Base-by-base conservation (phyloP, 2,329 filamentous ascomycete species). In the Lasiodiplodia citricola region DNA sequence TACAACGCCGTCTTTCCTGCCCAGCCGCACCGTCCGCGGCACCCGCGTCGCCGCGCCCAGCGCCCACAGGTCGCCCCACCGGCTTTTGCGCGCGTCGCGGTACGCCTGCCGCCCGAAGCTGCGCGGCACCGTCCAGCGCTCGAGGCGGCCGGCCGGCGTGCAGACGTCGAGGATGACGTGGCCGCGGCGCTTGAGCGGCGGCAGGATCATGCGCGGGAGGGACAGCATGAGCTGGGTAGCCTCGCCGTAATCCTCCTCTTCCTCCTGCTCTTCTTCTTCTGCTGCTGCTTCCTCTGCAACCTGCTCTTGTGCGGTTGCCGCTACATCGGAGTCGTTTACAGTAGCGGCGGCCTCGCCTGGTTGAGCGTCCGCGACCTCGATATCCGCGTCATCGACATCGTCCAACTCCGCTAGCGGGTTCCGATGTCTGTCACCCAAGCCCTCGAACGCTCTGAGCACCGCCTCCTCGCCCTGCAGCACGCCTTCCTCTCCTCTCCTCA, bases 51-150 rank as follows among this genome's bases (percentile, higher is more conserved):
- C 98, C 25, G 94, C 95, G 0, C 96, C 96, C 0, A 98, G 84
- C 0, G 95, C 94, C 96, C 96, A 99, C 11, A 98, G 84, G 78
- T 98, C 96, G 50, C 96, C 96, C 96, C 95, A 98, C 66, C 83
- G 83, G 0, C 91, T 87, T 82, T 99, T 99, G 70, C 96, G 89
- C 44, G 96, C 96, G 77, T 98, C 96, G 74, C 92, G 93, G 82
- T 95, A 98, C 0, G 94, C 94, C 74, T 91, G 89, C 74, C 87
- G 90, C 78, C 90, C 91, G 80, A 91, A 96, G 70, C 90, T 93
- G 73, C 90, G 90, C 1, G 95, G 92, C 0, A 99, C 91, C 0
- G 91, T 96, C 96, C 96, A 99, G 67, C 96, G 92, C 83, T 99
- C 95, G 41, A 97, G 89, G 52, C 87, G 89, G 38, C 92, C 96